A percentile compares a stretch with the other conserved stretches of the same genome.
phyloP scores from a whole-genome alignment of 805 yeast species.

The Wickerhamiella qilinensis region DNA sequence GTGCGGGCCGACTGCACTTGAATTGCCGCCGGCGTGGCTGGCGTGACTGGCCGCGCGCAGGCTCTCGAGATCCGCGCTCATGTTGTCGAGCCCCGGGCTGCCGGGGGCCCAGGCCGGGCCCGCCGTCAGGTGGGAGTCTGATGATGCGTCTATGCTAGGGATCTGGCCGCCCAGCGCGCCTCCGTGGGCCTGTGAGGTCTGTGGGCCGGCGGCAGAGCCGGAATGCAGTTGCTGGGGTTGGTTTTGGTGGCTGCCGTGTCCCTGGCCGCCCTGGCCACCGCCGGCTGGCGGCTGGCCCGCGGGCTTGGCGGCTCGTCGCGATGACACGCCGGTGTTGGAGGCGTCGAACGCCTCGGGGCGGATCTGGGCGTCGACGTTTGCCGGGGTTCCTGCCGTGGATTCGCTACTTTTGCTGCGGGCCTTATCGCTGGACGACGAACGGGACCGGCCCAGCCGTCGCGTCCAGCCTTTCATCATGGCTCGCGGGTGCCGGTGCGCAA shows the following conservation, averaged over 20 bases:
- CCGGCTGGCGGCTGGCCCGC: not conserved
- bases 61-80: not conserved
- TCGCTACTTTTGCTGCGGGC: slow-evolving; percentile 10
- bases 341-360: slow-evolving; percentile 19
- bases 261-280: not conserved
- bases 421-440: slow-evolving; percentile 15
- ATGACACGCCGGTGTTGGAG: slow-evolving; percentile 16
- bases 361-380: slow-evolving; percentile 8
- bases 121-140: too few relatives aligned
- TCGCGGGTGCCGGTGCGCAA: not conserved
- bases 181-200: not conserved
- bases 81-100: not conserved
- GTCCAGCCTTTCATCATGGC: slow-evolving; percentile 26
- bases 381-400: slow-evolving; percentile 3
- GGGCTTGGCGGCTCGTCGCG: slow-evolving; percentile 9
- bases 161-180: not conserved
- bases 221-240: too few relatives aligned
- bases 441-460: slow-evolving; percentile 21
- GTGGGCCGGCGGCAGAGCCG: not conserved
- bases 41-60: not conserved
- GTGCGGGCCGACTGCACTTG: slow-evolving; percentile 1
- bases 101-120: not conserved
- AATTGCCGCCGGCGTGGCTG: not conserved
- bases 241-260: too few relatives aligned
- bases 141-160: too few relatives aligned